Conservation (phyloP, 345 rosid species). For the Salix dunnii region DNA sequence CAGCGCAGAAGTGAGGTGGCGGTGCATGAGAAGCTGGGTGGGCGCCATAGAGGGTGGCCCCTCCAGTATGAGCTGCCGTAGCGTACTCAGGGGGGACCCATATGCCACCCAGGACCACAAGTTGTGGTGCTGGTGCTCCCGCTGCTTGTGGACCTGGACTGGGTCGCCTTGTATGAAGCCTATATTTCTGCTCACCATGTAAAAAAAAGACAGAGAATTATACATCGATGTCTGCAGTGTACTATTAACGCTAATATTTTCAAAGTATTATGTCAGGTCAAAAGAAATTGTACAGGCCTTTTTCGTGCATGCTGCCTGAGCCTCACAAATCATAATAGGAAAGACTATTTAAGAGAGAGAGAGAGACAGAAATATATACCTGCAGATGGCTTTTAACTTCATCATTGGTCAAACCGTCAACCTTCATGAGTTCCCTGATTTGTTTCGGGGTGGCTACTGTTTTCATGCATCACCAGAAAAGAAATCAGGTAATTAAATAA, state of each 20-base stretch:
- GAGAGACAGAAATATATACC: constrained; percentile 41
- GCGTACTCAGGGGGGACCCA: constrained; percentile 97
- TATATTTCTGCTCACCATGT: constrained; percentile 62
- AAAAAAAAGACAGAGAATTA: not conserved
- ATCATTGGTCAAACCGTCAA: constrained; percentile 99
- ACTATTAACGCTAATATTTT: not conserved
- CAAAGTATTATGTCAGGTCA: constrained; percentile 17
- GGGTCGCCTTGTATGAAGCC: constrained; percentile 96
- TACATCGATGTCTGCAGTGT: not conserved
- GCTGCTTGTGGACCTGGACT: constrained; percentile 84
- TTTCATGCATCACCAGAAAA: not conserved
- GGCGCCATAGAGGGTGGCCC: constrained; percentile 48
- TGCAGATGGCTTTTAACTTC: constrained; percentile 99
- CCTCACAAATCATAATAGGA: not conserved
- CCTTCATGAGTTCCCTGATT: constrained; percentile 97
- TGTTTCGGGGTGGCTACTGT: constrained; percentile 98
- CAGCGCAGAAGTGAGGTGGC: constrained; percentile 58
- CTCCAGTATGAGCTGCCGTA: constrained; percentile 49
- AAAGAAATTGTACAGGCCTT: constrained; percentile 21
- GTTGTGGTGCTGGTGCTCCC: constrained; percentile 55
- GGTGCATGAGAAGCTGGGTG: constrained; percentile 47
- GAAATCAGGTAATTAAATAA: constrained; percentile 19
- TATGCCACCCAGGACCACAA: constrained; percentile 83
- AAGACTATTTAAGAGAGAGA: not conserved
- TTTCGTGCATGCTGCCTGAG: constrained; percentile 16